Conservation (phyloP, 108 stramenopile species). For the Bacterosira constricta region DNA sequence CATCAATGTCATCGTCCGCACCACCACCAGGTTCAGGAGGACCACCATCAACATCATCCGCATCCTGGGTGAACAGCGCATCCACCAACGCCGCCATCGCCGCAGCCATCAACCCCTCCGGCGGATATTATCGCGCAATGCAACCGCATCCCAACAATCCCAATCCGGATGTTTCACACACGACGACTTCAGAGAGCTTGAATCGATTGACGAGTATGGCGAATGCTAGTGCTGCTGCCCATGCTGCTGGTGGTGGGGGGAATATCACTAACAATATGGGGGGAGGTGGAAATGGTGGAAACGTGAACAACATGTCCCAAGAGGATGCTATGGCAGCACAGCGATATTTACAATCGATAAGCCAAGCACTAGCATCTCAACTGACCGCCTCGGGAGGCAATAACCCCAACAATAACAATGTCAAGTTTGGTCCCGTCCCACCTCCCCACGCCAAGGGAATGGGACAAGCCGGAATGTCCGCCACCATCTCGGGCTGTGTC, state of each 20-base stretch:
- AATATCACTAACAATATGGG: background rate
- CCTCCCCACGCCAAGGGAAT: background rate
- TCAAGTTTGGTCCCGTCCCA: background rate
- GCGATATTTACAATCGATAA: slow-evolving; percentile 21
- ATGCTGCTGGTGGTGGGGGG: background rate
- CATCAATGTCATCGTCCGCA: too few species aligned
- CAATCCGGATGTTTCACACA: background rate
- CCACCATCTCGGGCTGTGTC: background rate
- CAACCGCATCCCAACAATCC: background rate
- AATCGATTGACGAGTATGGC: background rate
- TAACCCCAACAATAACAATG: too few species aligned
- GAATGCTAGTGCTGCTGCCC: background rate
- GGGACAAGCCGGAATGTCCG: background rate
- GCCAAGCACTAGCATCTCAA: slow-evolving; percentile 6
- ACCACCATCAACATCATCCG: too few species aligned
- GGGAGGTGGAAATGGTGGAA: background rate
- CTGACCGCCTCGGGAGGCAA: background rate
- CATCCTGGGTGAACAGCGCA: too few species aligned
- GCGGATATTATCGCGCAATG: background rate
- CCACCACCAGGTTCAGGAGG: too few species aligned
- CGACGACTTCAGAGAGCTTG: background rate
- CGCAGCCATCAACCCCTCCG: background rate
- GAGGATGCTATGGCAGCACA: slow-evolving; percentile 9
- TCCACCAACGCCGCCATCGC: background rate
- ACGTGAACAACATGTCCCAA: background rate